Percentiles rank a stretch among this genome's conserved stretches.
These are phyloP conservation scores for Murraya paniculata DNA, from an alignment of 345 rosid species.

Conservation along the genomic window DNA sequence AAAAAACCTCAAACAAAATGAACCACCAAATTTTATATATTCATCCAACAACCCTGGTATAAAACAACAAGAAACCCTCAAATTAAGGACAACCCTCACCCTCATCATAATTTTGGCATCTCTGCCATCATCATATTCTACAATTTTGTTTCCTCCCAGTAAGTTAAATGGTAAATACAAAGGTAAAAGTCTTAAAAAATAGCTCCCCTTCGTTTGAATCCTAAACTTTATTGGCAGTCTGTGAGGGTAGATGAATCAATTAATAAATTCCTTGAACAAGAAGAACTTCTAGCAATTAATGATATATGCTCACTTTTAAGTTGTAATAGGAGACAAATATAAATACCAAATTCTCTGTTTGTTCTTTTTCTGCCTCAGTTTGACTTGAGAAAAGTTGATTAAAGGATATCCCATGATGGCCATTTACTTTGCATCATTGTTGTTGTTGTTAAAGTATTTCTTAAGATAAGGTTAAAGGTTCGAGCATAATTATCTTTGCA, in stretches of 20 bases:
- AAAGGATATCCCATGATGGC: conserved; percentile 6
- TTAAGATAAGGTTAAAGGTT: conserved; percentile 20
- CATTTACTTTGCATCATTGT: conserved; percentile 26
- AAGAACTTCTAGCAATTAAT: not conserved
- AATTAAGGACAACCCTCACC: too few relatives aligned
- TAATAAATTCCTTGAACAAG: not conserved
- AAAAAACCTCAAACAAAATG: too few relatives aligned
- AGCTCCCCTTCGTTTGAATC: not conserved
- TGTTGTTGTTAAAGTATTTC: conserved; percentile 16
- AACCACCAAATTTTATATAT: too few relatives aligned
- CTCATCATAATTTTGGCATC: too few relatives aligned
- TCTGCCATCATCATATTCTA: not conserved
- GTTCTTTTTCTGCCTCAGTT: conserved; percentile 11
- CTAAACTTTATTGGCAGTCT: not conserved
- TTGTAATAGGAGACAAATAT: not conserved
- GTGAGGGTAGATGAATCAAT: not conserved
- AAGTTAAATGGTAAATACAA: too few relatives aligned
- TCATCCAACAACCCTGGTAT: too few relatives aligned
- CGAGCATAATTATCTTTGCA: not conserved
- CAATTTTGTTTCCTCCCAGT: not conserved
- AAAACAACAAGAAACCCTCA: too few relatives aligned
- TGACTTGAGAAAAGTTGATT: conserved; percentile 27
- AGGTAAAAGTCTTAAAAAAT: too few relatives aligned
- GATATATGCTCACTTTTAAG: not conserved
- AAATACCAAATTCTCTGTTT: not conserved